Conservation (phyloP, 139 green algal genomes). For the Diplosphaera chodatii region DNA sequence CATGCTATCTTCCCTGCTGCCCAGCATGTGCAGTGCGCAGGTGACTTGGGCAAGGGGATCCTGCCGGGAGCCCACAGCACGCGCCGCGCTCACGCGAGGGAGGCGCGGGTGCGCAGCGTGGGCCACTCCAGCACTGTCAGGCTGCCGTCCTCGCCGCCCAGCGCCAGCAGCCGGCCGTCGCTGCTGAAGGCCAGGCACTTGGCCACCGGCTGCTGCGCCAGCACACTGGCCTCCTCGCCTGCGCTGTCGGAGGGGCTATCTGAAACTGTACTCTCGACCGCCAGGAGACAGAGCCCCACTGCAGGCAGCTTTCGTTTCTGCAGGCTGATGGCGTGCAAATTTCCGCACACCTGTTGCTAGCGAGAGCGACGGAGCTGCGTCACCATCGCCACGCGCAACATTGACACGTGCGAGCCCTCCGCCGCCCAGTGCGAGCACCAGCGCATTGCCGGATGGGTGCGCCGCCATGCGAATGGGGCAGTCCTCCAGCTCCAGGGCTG, state of each 20-base stretch:
- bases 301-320: too few relatives aligned
- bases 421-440: constrained; percentile 19
- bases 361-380: not conserved
- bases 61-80: too few relatives aligned
- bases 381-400: not conserved
- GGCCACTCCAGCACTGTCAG: constrained; percentile 6
- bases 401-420: constrained; percentile 23
- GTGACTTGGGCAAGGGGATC: too few relatives aligned
- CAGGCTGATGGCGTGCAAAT: too few relatives aligned
- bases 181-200: constrained; percentile 34
- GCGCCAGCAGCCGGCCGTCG: constrained; percentile 26
- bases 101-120: not conserved
- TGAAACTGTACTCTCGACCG: too few relatives aligned
- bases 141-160: constrained; percentile 33
- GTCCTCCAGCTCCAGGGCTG: constrained; percentile 23
- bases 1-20: too few relatives aligned
- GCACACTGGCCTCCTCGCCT: not conserved
- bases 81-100: not conserved
- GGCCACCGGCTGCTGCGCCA: not conserved
- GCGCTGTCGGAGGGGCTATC: too few relatives aligned
- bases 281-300: too few relatives aligned
- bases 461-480: constrained; percentile 27
- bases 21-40: too few relatives aligned
- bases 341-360: not conserved
- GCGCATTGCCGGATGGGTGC: constrained; percentile 18